Evolutionary conservation across 2,329 filamentous ascomycete genomes (phyloP).

Genomic region (Penicillium sp.): DNA sequence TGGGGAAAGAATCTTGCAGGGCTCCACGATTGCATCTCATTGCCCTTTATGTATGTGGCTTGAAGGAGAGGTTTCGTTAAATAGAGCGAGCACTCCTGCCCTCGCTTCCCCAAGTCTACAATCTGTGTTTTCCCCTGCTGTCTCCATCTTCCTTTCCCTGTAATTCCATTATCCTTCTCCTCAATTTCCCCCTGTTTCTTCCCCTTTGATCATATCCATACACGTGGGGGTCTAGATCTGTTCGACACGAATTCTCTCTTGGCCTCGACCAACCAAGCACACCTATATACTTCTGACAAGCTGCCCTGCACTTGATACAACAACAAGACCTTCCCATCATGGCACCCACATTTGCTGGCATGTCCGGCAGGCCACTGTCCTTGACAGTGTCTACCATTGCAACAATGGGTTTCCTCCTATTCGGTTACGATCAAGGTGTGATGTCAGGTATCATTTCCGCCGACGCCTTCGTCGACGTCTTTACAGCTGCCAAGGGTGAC

Average conservation of each 20-base stretch:
- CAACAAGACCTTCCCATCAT: constrained; percentile 38
- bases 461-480: constrained; percentile 38
- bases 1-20: constrained; percentile 16
- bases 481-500: constrained; percentile 41
- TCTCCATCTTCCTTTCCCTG: constrained; percentile 23
- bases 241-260: too few species aligned
- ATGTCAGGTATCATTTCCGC: constrained; percentile 46
- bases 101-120: constrained; percentile 20
- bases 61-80: constrained; percentile 27
- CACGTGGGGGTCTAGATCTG: constrained; percentile 1
- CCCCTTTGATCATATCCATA: constrained; percentile 8
- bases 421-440: constrained; percentile 39
- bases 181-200: constrained; percentile 6
- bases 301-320: background rate
- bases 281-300: background rate
- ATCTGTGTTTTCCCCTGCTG: constrained; percentile 20
- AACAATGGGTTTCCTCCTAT: constrained; percentile 61
- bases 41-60: constrained; percentile 22
- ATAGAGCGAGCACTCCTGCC: constrained; percentile 26
- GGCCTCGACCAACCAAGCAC: too few species aligned
- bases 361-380: constrained; percentile 61
- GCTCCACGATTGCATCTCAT: constrained; percentile 29
- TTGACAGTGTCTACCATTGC: constrained; percentile 64
- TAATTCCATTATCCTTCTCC: constrained; percentile 7
- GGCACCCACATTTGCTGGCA: constrained; percentile 61